Evolutionary conservation across 805 yeast species (phyloP).

Genomic region (Candida ponderosae): DNA sequence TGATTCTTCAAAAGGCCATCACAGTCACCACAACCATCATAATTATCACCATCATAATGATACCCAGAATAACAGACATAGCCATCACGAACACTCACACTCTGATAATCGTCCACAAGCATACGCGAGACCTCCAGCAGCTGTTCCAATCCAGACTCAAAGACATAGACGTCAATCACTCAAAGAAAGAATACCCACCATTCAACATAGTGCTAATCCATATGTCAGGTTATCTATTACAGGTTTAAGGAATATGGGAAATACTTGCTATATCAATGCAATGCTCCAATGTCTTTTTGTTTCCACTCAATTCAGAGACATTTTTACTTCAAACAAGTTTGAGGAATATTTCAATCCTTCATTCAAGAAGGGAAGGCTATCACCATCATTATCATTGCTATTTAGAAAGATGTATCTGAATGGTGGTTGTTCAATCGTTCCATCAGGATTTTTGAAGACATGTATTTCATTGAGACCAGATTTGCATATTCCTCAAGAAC

Average conservation of each 20-base stretch:
- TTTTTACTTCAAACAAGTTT: constrained; percentile 40
- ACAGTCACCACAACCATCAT: neutral
- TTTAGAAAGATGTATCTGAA: constrained; percentile 50
- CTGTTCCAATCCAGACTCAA: constrained; percentile 5
- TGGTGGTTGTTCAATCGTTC: constrained; percentile 57
- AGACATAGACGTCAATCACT: neutral
- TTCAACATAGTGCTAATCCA: constrained; percentile 27
- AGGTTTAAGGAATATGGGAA: constrained; percentile 61
- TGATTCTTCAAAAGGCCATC: constrained; percentile 5
- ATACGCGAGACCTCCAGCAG: neutral
- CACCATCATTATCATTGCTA: constrained; percentile 45
- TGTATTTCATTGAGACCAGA: constrained; percentile 54
- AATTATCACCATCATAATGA: constrained; percentile 2
- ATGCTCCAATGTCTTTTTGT: constrained; percentile 67
- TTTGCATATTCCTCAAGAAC: constrained; percentile 62
- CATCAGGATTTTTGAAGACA: constrained; percentile 51
- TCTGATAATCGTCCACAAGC: constrained; percentile 2
- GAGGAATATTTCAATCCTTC: constrained; percentile 31
- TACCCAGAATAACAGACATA: too few species aligned
- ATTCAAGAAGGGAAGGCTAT: constrained; percentile 23
- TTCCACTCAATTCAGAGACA: constrained; percentile 35
- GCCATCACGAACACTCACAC: neutral
- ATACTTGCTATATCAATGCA: constrained; percentile 71
- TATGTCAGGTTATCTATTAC: constrained; percentile 42
- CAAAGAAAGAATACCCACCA: constrained; percentile 23